A percentile compares a stretch with the other conserved stretches of the same genome.
Evolutionary conservation across 2,329 filamentous ascomycete species (phyloP).

Genomic region (Penicillium sp.): DNA sequence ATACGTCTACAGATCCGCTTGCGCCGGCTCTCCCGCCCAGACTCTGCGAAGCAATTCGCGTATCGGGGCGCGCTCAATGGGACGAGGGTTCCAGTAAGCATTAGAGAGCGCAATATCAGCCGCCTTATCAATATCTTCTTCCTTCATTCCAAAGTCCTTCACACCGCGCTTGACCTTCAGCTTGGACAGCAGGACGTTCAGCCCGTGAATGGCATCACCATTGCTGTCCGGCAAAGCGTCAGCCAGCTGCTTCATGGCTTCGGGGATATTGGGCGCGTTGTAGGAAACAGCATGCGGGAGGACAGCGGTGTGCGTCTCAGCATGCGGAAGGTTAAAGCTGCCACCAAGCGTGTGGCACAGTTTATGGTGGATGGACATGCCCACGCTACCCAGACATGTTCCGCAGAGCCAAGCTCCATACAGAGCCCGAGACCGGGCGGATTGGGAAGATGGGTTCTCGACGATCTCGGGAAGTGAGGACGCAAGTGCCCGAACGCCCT

Average conservation of each 20-base stretch:
- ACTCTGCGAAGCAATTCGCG: constrained; percentile 60
- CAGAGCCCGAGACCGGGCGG: constrained; percentile 56
- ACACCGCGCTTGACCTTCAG: constrained; percentile 56
- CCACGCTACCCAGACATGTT: constrained; percentile 59
- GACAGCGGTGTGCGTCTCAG: constrained; percentile 66
- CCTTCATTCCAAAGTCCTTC: constrained; percentile 61
- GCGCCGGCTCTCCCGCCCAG: constrained; percentile 63
- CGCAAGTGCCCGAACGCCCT: constrained; percentile 59
- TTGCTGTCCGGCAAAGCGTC: constrained; percentile 58
- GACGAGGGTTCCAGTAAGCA: constrained; percentile 62
- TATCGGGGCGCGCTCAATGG: constrained; percentile 54
- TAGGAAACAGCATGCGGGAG: constrained; percentile 66
- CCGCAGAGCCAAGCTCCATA: constrained; percentile 69
- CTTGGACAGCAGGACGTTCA: constrained; percentile 59
- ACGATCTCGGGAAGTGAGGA: constrained; percentile 56
- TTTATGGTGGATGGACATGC: constrained; percentile 69
- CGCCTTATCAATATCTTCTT: constrained; percentile 62
- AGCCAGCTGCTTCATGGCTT: constrained; percentile 56
- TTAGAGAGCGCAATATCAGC: constrained; percentile 61
- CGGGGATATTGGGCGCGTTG: constrained; percentile 58
- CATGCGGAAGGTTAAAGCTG: constrained; percentile 64
- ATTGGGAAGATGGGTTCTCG: constrained; percentile 44
- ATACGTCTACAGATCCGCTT: constrained; percentile 50
- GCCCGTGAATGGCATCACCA: constrained; percentile 59
- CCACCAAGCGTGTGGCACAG: constrained; percentile 67